Evolutionary conservation across 2,329 filamentous ascomycete species (phyloP), one percentile per base, ranked within the genome.

Genomic region (Exophiala aquamarina): DNA sequence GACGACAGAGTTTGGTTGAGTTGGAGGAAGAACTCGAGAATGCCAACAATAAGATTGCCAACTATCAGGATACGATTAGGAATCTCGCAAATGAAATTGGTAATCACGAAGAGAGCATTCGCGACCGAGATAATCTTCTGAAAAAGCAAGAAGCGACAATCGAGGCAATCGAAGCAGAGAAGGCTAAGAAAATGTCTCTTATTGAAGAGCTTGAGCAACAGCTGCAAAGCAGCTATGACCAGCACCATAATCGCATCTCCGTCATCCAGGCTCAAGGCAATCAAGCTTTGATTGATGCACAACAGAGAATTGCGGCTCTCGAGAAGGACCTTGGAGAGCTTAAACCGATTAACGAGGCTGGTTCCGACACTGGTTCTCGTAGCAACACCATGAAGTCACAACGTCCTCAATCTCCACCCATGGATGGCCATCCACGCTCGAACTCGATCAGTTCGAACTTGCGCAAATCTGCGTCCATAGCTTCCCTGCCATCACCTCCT

Each of bases 181-280:
- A 94, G 75, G 85, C 89, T 73, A 96, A 95, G 77, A 94, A 93
- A 67, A 87, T 88, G 33, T 83, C 89, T 17, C 76, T 98, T 10
- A 89, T 98, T 7, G 89, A 97, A 66, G 92, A 98, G 70, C 83
- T 98, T 4, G 93, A 98, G 69, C 92, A 97, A 61, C 93, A 98
- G 68, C 82, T 98, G 44, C 91, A 92, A 63, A 89, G 80, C 65
- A 96, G 93, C 70, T 98, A 90, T 68, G 93, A 98, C 63, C 88
- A 95, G 65, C 90, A 92, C 50, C 89, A 96, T 66, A 95, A 95
- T 70, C 84, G 92, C 44, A 73, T 97, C 43, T 96, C 91, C 42
- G 84, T 87, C 38, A 75, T 92, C 39, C 85, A 90, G 63, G 81
- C 82, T 14, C 87, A 91, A 68, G 84, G 86, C 38, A 81, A 84